Base-by-base conservation (phyloP, 352 stramenopile genomes). In the Pythium dissimile region DNA sequence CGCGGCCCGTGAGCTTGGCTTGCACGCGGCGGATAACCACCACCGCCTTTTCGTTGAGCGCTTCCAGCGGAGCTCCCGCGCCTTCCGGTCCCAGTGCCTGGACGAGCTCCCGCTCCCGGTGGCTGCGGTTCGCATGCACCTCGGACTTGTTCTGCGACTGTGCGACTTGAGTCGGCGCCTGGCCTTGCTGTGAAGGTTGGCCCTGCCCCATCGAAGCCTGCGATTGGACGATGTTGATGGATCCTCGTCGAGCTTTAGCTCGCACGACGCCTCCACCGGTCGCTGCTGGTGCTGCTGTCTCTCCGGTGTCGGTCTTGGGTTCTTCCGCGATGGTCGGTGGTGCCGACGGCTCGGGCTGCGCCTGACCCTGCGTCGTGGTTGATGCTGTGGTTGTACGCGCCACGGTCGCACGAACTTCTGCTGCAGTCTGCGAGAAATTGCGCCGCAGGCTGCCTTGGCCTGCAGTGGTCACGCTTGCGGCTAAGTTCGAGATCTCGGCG, bases 1-100 rank as follows among this genome's bases (percentile, higher is more conserved):
- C 98, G 11, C 95, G 95, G 5, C 98, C 98, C 9, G 92, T 98
- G 24, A 99, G 86, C 72, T 99, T 99, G 54, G 98, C 94, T 65
- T 99, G 95, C 35, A 99, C 96, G n/a, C 98, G 89, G 39, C 86
- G 79, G 67, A 99, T 98, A 41, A 99, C 97, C 10, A 96, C 96
- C 16, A 99, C 80, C 0, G 96, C 96, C 64, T 97, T 95, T 65
- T 98, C 92, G 71, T 99, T 98, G 48, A 98, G 72, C 18, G 88
- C 88, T 57, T 98, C 94, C 44, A 71, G 71, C 15, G 88, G 86
- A 2, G 86, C 84, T 6, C 67, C 83, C 0, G 80, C 75, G 21
- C 88, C 89, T 63, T 96, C 89, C 0, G 82, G 83, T 1, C 89
- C 89, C 3, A 96, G 50, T 21, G 81, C 77, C 47, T 77, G 77